Conservation (phyloP, 306 rosid genomes). For the Ochetophila trinervis region DNA sequence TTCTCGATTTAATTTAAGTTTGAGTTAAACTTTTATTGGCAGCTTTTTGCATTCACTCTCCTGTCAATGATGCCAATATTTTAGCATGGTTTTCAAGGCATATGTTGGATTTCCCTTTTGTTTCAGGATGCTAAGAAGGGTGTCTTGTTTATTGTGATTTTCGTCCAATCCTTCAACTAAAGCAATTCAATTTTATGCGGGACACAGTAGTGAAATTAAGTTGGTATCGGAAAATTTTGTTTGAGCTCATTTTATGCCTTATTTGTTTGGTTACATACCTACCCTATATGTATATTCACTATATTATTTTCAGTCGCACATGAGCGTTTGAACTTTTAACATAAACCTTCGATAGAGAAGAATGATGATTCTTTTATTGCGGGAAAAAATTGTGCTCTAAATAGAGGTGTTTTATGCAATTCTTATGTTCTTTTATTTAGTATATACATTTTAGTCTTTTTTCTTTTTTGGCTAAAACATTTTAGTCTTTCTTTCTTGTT, state of each 20-base stretch:
- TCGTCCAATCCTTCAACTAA: slow-evolving; percentile 94
- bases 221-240: slow-evolving; percentile 37
- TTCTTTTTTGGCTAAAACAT: no score
- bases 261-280: neutral
- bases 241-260: slow-evolving; percentile 4
- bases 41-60: neutral
- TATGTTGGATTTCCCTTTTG: neutral
- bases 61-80: neutral
- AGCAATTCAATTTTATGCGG: slow-evolving; percentile 79
- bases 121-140: slow-evolving; percentile 95
- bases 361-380: no score
- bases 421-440: no score
- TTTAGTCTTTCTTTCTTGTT: no score
- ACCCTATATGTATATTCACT: neutral
- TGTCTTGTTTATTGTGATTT: slow-evolving; percentile 88
- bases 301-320: no score
- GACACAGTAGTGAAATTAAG: slow-evolving; percentile 96
- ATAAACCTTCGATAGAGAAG: no score
- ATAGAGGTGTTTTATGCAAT: no score
- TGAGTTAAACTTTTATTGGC: neutral
- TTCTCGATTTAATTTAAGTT: neutral
- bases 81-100: neutral
- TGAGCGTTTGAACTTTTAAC: no score
- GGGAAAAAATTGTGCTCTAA: no score
- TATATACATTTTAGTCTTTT: no score